Conservation (phyloP, 768 basidiomycete genomes). For the Kwoniella sp. region DNA sequence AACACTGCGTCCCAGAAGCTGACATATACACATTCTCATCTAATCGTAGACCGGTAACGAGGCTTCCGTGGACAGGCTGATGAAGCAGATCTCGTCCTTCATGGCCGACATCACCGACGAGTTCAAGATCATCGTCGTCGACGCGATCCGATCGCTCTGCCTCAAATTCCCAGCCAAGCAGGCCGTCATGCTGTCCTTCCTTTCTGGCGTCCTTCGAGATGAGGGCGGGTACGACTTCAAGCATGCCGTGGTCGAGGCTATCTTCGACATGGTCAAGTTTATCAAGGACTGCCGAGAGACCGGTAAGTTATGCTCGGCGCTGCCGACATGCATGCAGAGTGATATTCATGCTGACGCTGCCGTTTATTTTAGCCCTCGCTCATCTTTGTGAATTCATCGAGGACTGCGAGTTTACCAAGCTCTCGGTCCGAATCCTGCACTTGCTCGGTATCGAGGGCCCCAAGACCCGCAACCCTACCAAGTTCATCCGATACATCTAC, state of each 20-base stretch:
- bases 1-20: neutral
- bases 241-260: conserved; percentile 96
- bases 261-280: conserved; percentile 99
- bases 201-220: conserved; percentile 93
- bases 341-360: neutral
- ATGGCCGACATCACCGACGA: conserved; percentile 99
- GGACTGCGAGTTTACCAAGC: conserved; percentile 99
- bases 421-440: conserved; percentile 94
- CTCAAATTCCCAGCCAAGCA: conserved; percentile 99
- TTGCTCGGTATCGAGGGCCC: conserved; percentile 95
- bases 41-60: conserved; percentile 86
- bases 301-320: conserved; percentile 57
- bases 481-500: conserved; percentile 99
- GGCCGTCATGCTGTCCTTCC: conserved; percentile 93
- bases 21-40: neutral
- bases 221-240: conserved; percentile 99
- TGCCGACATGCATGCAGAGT: too few relatives aligned
- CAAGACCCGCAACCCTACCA: conserved; percentile 91
- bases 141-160: conserved; percentile 95
- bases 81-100: conserved; percentile 98
- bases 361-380: conserved; percentile 69
- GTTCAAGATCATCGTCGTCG: conserved; percentile 99
- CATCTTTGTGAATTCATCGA: conserved; percentile 99
- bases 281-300: conserved; percentile 95
- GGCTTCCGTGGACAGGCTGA: conserved; percentile 95